Conservation (phyloP, 345 rosid genomes). For the Cardiospermum halicacabum region DNA sequence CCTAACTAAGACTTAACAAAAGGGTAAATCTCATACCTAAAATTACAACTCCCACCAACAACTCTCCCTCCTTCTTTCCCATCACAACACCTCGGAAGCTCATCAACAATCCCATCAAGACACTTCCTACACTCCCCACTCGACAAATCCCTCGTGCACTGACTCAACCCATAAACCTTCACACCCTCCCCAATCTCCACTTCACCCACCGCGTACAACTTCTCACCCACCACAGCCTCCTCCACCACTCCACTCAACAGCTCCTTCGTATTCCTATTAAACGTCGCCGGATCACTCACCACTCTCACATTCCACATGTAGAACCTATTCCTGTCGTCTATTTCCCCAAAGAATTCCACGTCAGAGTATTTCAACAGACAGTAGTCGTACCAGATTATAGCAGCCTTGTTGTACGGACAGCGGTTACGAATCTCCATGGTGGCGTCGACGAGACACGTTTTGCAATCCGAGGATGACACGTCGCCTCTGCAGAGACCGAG, state of each 20-base stretch:
- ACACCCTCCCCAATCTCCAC: not conserved
- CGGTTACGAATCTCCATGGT: conserved; percentile 35
- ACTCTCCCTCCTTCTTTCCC: conserved; percentile 47
- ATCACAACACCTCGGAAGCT: conserved; percentile 41
- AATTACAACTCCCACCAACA: conserved; percentile 44
- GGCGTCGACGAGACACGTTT: conserved; percentile 40
- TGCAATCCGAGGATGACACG: conserved; percentile 42
- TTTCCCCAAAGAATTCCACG: conserved; percentile 31
- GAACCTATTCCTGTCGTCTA: conserved; percentile 35
- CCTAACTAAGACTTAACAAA: conserved; percentile 19
- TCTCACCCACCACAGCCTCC: conserved; percentile 16
- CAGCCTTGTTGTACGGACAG: conserved; percentile 50
- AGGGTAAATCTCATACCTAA: conserved; percentile 44
- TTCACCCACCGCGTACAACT: conserved; percentile 28
- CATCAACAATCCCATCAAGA: conserved; percentile 31
- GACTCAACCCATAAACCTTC: conserved; percentile 34
- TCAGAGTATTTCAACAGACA: conserved; percentile 38
- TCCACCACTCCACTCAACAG: conserved; percentile 21
- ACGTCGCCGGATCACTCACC: conserved; percentile 19
- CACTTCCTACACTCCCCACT: conserved; percentile 30
- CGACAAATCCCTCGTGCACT: conserved; percentile 38
- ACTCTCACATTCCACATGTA: conserved; percentile 28
- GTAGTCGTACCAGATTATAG: conserved; percentile 44
- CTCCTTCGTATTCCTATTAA: conserved; percentile 28
- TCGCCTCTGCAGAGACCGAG: conserved; percentile 67